A percentile compares a stretch with the other conserved stretches of the same genome.
Conservation (phyloP, 108 stramenopile genomes). For the Nitzschia sp. region DNA sequence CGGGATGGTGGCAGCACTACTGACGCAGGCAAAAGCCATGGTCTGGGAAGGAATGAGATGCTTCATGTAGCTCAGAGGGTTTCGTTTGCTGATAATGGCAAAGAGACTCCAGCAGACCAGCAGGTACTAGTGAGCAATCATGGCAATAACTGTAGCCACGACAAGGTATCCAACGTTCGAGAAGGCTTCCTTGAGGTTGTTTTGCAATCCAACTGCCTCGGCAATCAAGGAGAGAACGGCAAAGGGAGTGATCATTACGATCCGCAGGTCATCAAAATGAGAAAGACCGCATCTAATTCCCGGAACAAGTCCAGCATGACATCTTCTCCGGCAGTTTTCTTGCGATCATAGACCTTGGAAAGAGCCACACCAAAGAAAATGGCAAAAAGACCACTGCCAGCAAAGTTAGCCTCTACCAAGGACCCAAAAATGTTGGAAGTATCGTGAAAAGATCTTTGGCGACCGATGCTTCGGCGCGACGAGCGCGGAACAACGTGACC, state of each 20-base stretch:
- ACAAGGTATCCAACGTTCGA: conserved; percentile 34
- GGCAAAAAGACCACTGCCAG: conserved; percentile 20
- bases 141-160: conserved; percentile 16
- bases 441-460: no score
- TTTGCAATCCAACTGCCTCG: conserved; percentile 34
- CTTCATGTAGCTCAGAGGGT: conserved; percentile 33
- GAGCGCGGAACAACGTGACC: no score
- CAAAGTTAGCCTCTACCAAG: conserved; percentile 26
- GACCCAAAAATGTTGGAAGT: conserved; percentile 21
- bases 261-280: conserved; percentile 40
- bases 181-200: conserved; percentile 21
- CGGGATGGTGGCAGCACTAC: conserved; percentile 50
- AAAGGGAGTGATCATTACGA: conserved; percentile 30
- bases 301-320: conserved; percentile 12
- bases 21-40: conserved; percentile 42
- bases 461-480: no score
- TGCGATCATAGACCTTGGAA: neutral
- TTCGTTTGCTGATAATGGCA: conserved; percentile 16
- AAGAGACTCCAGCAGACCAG: conserved; percentile 28
- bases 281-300: conserved; percentile 37
- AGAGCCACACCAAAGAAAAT: conserved; percentile 29
- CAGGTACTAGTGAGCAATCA: conserved; percentile 24
- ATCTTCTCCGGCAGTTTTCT: neutral
- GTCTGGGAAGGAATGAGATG: conserved; percentile 27
- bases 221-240: conserved; percentile 39